Evolutionary conservation across 2,329 filamentous ascomycete genomes (phyloP).

Genomic region (Aspergillus quadrilineatus): DNA sequence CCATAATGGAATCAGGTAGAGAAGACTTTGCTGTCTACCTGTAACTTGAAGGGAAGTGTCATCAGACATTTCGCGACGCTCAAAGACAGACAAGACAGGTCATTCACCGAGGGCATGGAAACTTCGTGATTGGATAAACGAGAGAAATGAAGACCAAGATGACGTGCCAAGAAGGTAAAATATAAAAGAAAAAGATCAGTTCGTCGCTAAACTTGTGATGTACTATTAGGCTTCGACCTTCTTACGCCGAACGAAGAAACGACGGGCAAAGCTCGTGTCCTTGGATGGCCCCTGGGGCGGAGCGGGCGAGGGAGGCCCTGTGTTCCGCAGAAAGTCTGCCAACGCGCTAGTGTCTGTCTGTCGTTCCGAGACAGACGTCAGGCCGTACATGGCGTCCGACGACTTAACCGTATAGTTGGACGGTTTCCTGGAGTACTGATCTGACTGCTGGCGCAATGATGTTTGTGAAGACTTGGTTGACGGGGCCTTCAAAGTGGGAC

Average conservation of each 20-base stretch:
- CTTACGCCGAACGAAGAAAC: conserved; percentile 28
- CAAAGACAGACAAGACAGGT: conserved; percentile 9
- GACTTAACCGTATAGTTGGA: conserved; percentile 41
- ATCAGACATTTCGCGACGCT: conserved; percentile 12
- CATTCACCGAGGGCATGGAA: conserved; percentile 13
- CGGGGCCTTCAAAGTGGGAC: conserved; percentile 25
- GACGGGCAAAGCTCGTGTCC: conserved; percentile 20
- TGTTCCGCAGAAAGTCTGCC: conserved; percentile 70
- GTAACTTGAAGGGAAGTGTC: conserved; percentile 1
- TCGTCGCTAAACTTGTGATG: too few species aligned
- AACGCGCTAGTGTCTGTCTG: conserved; percentile 61
- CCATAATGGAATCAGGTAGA: background rate
- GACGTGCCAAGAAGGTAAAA: background rate
- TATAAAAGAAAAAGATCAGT: background rate
- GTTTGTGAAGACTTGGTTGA: conserved; percentile 33
- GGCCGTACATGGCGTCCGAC: conserved; percentile 20
- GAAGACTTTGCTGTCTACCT: background rate
- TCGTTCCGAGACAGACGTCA: conserved; percentile 25
- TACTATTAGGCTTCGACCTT: conserved; percentile 20
- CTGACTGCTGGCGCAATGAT: conserved; percentile 36
- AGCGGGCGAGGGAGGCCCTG: conserved; percentile 58
- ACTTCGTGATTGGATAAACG: conserved; percentile 8
- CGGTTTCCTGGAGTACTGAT: conserved; percentile 26
- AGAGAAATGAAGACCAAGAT: conserved; percentile 2
- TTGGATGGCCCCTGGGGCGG: conserved; percentile 14